Percentiles rank a stretch among this genome's conserved stretches.
Evolutionary conservation across 805 yeast species (phyloP).

Genomic region (Nakazawaea wickerhamii): DNA sequence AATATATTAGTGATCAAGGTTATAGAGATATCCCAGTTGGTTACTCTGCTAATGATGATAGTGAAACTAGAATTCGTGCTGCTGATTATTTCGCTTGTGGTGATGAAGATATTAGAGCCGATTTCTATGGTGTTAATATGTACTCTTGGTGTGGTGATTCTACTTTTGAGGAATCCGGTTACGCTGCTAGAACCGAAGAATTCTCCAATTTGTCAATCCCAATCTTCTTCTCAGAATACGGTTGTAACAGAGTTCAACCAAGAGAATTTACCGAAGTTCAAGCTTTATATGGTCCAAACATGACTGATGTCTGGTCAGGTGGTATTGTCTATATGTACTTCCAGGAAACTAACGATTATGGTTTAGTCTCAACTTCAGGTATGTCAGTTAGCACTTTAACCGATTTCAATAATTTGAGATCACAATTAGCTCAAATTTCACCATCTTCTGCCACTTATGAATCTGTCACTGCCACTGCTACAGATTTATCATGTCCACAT

Average conservation of each 20-base stretch:
- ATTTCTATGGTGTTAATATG: constrained; percentile 82
- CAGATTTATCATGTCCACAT: constrained; percentile 42
- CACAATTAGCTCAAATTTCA: constrained; percentile 45
- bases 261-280: constrained; percentile 73
- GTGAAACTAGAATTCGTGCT: constrained; percentile 67
- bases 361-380: constrained; percentile 56
- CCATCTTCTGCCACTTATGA: constrained; percentile 42
- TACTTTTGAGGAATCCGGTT: constrained; percentile 58
- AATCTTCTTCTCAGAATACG: constrained; percentile 82
- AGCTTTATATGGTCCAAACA: constrained; percentile 57
- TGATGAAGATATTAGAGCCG: constrained; percentile 54
- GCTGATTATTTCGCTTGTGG: constrained; percentile 91
- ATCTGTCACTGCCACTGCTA: constrained; percentile 31
- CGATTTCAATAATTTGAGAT: constrained; percentile 54
- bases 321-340: constrained; percentile 92
- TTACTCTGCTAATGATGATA: constrained; percentile 87
- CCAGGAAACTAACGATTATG: constrained; percentile 78
- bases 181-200: constrained; percentile 63
- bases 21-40: constrained; percentile 90
- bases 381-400: constrained; percentile 51
- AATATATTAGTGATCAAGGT: constrained; percentile 57
- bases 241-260: constrained; percentile 72
- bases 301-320: constrained; percentile 92
- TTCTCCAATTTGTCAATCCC: constrained; percentile 73
- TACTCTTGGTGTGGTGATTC: constrained; percentile 84